Evolutionary conservation across 2,329 filamentous ascomycete genomes (phyloP), one percentile per base, ranked within the genome.

Genomic region (Exutisphaerella laricina): DNA sequence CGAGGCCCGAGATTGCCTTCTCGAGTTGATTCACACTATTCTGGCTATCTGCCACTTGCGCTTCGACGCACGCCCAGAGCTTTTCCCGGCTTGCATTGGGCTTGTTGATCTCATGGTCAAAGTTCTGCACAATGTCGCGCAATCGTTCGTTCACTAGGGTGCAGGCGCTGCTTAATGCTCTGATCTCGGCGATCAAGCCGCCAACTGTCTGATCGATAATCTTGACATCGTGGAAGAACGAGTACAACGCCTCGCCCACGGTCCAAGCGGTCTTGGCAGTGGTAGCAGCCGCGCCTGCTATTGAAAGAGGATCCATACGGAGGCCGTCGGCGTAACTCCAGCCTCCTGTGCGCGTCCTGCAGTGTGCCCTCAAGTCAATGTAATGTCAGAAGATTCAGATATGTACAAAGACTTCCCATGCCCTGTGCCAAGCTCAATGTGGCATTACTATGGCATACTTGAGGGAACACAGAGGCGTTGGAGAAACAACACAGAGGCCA

Each of bases 21-120:
- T 49, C n/a, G n/a, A 49, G 41, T 33, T 45, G 42, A 8, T 32
- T 23, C 14, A 49, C 35, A 12, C 43, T 46, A 16, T 34, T 18
- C 20, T 39, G 37, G 23, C 41, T 41, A 17, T 49, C 38, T 16
- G 17, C n/a, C 16, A 49, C 39, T 13, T 45, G 46, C 13, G 18
- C 10, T 17, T 46, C 29, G 7, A 49, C 22, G 13, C 38, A 46
- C 12, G 13, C 21, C 46, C 46, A 49, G 20, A 49, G 37, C n/a
- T 37, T 41, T 4, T 8, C 6, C 22, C 26, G 21, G 10, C 14
- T 22, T 16, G 18, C 18, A 14, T 13, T 26, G 4, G 34, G 34
- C 17, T 13, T 17, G 5, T 5, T 20, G 6, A 30, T 16, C 10
- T 31, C 34, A 10, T 20, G 31, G 14, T 49, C 42, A 20, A 41